Evolutionary conservation across 768 basidiomycete genomes (phyloP), one percentile per base, ranked within the genome.

Genomic region (Artomyces pyxidatus): DNA sequence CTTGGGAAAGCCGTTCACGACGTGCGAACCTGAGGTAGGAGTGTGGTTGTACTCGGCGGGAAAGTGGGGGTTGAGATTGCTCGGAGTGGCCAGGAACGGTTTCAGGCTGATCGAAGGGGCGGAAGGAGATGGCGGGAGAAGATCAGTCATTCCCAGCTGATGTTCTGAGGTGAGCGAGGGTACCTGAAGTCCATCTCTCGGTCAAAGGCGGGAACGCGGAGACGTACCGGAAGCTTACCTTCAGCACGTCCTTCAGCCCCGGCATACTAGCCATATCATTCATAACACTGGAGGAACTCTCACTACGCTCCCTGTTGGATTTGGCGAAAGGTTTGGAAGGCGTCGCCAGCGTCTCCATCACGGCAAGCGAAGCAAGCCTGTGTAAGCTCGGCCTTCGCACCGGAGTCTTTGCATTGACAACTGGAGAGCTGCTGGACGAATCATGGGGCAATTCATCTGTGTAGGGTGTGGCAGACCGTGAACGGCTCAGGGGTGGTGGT

Each of bases 121-220:
- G 64, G 71, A 80, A 8, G 85, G 86, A 11, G 88, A 88, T 1
- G 88, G 85, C 5, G 88, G 85, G 17, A 87, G 66, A 21, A 89
- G 66, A 57, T 88, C 86, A 12, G 73, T 57, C 64, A 81, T 78
- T 27, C 81, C 83, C 16, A 83, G 63, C 56, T 81, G 80, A 58
- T 87, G 81, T 45, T 85, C 85, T 1, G 81, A 80, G 17, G 81
- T 77, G 19, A 85, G 68, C 11, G 76, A 76, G 0, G 85, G 83
- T 37, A 83, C 76, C 83, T 86, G 49, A 4, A 28, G 50, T 35
- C 37, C 42, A 32, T 40, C 29, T 29, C 25, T 29, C 30, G 14
- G 38, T 42, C 49, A 50, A 48, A 35, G 27, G 51, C n/a, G 17
- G 41, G 10, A 21, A 17, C 27, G 40, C 48, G 11, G 14, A 26